phyloP scores from a whole-genome alignment of 78 protist species.

The slime mould (Dictyostelium discoideum) region DNA sequence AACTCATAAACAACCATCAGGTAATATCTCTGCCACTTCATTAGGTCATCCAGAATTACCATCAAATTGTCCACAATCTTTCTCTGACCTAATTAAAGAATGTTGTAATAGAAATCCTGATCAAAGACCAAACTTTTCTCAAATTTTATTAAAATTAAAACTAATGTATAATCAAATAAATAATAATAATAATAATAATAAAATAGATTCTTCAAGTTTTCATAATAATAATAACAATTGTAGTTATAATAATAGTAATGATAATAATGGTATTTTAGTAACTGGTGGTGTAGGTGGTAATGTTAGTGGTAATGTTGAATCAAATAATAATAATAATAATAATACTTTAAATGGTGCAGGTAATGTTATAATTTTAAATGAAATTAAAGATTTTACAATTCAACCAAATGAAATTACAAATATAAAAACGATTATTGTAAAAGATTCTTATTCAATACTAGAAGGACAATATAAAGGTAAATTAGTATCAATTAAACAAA shows the following conservation, averaged over 20 bases:
- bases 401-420: slow-evolving; percentile 17
- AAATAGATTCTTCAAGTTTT: neutral
- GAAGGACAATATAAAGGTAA: slow-evolving; percentile 22
- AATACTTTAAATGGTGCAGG: neutral
- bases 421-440: neutral
- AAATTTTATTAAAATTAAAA: slow-evolving; percentile 41
- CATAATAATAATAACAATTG: neutral
- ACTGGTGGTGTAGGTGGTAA: neutral
- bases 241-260: neutral
- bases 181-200: neutral
- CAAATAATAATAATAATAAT: neutral
- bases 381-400: neutral
- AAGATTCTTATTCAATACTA: neutral
- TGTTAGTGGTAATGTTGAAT: neutral
- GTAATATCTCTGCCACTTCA: neutral
- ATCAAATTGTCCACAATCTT: slow-evolving; percentile 31
- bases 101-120: slow-evolving; percentile 58
- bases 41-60: slow-evolving; percentile 54
- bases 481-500: slow-evolving; percentile 14
- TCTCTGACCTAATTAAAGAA: slow-evolving; percentile 31
- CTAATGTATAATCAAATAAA: neutral
- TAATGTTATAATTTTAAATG: neutral
- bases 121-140: slow-evolving; percentile 49
- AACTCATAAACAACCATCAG: slow-evolving; percentile 45
- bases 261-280: neutral